Conservation (phyloP, 805 yeast genomes). For the Groenewaldozyma salmanticensis region DNA sequence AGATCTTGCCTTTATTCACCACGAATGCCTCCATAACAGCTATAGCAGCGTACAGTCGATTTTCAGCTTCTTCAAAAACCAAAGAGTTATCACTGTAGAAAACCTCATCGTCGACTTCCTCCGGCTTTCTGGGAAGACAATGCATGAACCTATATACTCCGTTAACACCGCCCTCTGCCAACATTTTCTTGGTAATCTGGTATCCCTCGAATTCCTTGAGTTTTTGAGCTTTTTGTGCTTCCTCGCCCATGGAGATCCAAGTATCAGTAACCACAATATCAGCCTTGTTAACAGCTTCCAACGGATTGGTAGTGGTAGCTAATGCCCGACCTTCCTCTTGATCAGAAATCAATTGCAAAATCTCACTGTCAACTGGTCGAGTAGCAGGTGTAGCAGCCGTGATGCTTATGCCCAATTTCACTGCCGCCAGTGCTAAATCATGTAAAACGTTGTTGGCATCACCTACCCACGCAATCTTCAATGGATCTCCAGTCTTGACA, state of each 20-base stretch:
- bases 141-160: slow-evolving; percentile 88
- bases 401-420: slow-evolving; percentile 75
- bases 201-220: slow-evolving; percentile 77
- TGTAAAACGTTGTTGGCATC: slow-evolving; percentile 94
- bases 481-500: slow-evolving; percentile 93
- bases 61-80: slow-evolving; percentile 94
- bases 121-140: slow-evolving; percentile 90
- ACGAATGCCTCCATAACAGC: slow-evolving; percentile 89
- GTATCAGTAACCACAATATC: slow-evolving; percentile 90
- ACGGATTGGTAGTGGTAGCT: slow-evolving; percentile 61
- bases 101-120: slow-evolving; percentile 89
- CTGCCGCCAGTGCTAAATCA: slow-evolving; percentile 81
- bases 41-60: slow-evolving; percentile 91
- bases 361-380: slow-evolving; percentile 49
- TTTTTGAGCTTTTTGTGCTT: slow-evolving; percentile 59
- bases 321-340: slow-evolving; percentile 32
- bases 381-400: slow-evolving; percentile 78
- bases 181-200: slow-evolving; percentile 66
- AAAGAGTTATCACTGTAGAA: slow-evolving; percentile 76
- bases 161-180: slow-evolving; percentile 47
- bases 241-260: slow-evolving; percentile 98
- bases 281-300: slow-evolving; percentile 62
- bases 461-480: slow-evolving; percentile 91
- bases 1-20: slow-evolving; percentile 54
- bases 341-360: slow-evolving; percentile 45